A percentile compares a stretch with the other conserved stretches of the same genome.
Evolutionary conservation across 148 eudicot genomes (phyloP).

Genomic region (Heliamphora exappendiculata): DNA sequence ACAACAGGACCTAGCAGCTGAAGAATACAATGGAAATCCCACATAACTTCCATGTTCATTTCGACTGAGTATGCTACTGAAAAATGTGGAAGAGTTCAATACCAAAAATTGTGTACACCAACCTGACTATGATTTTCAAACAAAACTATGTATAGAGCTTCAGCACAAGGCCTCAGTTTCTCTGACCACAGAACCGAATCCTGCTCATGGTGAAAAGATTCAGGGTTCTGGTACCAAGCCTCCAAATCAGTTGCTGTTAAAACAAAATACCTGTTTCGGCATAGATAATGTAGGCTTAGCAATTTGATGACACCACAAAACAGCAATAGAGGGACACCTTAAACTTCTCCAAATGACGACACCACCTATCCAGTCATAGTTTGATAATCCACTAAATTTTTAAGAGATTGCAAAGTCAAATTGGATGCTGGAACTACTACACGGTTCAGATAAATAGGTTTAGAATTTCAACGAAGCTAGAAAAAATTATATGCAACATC

Average conservation of each 20-base stretch:
- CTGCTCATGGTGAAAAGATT: conserved; percentile 92
- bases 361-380: background rate
- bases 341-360: background rate
- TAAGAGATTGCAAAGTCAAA: background rate
- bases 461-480: background rate
- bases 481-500: background rate
- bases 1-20: conserved; percentile 98
- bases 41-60: background rate
- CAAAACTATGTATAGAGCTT: conserved; percentile 89
- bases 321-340: background rate
- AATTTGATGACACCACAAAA: conserved; percentile 13
- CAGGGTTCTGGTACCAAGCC: conserved; percentile 87
- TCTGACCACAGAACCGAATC: conserved; percentile 96
- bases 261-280: conserved; percentile 78
- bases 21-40: conserved; percentile 14
- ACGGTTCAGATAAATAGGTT: background rate
- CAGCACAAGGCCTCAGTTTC: conserved; percentile 97
- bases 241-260: conserved; percentile 86
- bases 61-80: conserved; percentile 15
- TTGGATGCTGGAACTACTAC: background rate
- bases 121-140: conserved; percentile 97
- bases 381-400: background rate
- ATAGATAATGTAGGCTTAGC: conserved; percentile 25
- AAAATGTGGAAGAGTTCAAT: background rate
- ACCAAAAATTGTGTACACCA: conserved; percentile 23